phyloP scores from a whole-genome alignment of 202 grass and related monocot species.

The Zizania palustris region DNA sequence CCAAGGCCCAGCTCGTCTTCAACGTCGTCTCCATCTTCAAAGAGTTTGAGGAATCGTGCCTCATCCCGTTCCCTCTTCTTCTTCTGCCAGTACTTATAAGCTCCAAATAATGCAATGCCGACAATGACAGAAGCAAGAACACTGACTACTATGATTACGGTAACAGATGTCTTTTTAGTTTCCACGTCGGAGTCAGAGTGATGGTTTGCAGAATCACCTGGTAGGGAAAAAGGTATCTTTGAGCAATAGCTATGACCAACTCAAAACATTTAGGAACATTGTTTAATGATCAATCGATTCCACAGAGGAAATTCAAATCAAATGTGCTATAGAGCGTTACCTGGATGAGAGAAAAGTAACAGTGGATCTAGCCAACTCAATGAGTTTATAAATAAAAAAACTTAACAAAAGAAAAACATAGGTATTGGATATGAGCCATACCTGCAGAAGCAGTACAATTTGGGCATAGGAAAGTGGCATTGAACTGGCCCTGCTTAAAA shows the following conservation, averaged over 20 bases:
- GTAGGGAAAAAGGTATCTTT: slow-evolving; percentile 26
- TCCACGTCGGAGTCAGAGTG: slow-evolving; percentile 31
- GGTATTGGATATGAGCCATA: slow-evolving; percentile 30
- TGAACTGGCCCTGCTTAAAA: slow-evolving; percentile 73
- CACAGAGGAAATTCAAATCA: slow-evolving; percentile 14
- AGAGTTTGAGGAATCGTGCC: slow-evolving; percentile 81
- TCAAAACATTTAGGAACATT: not conserved
- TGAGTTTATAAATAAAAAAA: not conserved
- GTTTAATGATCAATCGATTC: not conserved
- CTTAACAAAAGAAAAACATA: slow-evolving; percentile 3
- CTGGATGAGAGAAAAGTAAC: slow-evolving; percentile 1
- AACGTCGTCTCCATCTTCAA: slow-evolving; percentile 89
- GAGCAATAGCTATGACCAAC: not conserved
- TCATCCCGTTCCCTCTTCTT: slow-evolving; percentile 79
- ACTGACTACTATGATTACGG: slow-evolving; percentile 50
- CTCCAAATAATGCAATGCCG: slow-evolving; percentile 46
- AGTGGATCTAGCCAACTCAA: not conserved
- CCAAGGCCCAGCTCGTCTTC: slow-evolving; percentile 88
- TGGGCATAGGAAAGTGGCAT: slow-evolving; percentile 79
- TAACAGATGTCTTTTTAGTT: slow-evolving; percentile 50
- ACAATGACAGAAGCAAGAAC: slow-evolving; percentile 60
- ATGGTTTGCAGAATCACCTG: slow-evolving; percentile 38
- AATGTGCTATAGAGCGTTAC: not conserved
- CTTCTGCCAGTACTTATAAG: slow-evolving; percentile 84
- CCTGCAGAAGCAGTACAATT: slow-evolving; percentile 66